Evolutionary conservation across 352 stramenopile genomes (phyloP).

Genomic region (Globisporangium carolinianum): DNA sequence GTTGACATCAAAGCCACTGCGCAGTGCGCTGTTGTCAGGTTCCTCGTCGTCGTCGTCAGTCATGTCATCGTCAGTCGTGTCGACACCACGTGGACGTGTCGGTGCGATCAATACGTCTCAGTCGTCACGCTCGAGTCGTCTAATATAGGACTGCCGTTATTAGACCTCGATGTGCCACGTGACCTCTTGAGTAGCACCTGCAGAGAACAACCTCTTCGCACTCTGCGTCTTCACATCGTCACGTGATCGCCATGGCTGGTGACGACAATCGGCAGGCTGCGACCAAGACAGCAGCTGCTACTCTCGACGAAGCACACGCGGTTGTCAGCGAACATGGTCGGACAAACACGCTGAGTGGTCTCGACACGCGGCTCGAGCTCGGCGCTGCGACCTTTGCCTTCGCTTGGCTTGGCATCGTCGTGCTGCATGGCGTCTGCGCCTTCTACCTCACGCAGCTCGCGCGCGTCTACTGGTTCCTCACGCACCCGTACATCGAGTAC

Average conservation of each 20-base stretch:
- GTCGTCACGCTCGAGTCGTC: too few species aligned
- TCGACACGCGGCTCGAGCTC: too few species aligned
- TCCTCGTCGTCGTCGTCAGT: constrained; percentile 3
- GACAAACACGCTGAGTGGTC: too few species aligned
- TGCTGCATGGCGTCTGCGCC: not conserved
- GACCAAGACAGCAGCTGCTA: too few species aligned
- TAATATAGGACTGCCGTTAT: not conserved
- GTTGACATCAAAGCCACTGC: constrained; percentile 5
- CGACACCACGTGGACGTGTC: not conserved
- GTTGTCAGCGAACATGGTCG: too few species aligned
- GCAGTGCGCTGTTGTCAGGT: constrained; percentile 2
- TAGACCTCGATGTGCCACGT: too few species aligned
- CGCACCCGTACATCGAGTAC: constrained; percentile 2
- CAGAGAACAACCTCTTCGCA: too few species aligned
- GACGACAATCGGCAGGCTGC: too few species aligned
- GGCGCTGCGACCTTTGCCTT: not conserved
- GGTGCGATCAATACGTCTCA: not conserved
- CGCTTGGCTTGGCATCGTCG: constrained; percentile 1
- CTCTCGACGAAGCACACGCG: too few species aligned
- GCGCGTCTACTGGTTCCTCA: not conserved
- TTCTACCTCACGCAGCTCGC: constrained; percentile 4
- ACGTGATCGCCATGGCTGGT: too few species aligned
- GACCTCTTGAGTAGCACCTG: too few species aligned
- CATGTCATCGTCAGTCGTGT: not conserved
- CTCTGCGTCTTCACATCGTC: too few species aligned